Conservation (phyloP, 208 protist species). For the Leishmania gerbilli region DNA sequence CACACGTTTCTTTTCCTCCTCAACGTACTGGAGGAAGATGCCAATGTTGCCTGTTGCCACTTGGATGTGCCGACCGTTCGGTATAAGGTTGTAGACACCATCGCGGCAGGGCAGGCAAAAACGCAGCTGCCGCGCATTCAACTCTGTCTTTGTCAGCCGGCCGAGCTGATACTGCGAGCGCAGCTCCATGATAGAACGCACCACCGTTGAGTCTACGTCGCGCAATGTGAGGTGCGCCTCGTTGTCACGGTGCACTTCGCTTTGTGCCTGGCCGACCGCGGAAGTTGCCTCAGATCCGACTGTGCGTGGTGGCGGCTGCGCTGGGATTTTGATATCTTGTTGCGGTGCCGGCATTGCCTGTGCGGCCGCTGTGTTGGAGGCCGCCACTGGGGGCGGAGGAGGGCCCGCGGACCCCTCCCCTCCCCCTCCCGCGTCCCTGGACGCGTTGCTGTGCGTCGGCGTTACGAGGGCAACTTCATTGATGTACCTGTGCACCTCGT, state of each 20-base stretch:
- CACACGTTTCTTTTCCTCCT: conserved; percentile 29
- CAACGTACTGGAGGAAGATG: conserved; percentile 42
- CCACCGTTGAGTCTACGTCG: conserved; percentile 27
- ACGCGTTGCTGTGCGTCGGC: conserved; percentile 6
- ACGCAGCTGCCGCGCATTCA: conserved; percentile 27
- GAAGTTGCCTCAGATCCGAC: neutral
- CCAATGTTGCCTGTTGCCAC: conserved; percentile 42
- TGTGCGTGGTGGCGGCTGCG: conserved; percentile 10
- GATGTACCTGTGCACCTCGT: conserved; percentile 37
- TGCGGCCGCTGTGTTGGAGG: neutral
- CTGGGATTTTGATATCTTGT: neutral
- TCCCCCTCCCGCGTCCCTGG: neutral
- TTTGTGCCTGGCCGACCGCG: neutral
- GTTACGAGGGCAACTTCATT: conserved; percentile 24
- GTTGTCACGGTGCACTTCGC: conserved; percentile 7
- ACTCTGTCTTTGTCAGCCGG: conserved; percentile 29
- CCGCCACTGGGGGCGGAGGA: neutral
- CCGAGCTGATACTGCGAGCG: conserved; percentile 17
- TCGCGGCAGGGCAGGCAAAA: conserved; percentile 39
- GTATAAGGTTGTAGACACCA: conserved; percentile 48
- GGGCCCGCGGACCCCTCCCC: neutral
- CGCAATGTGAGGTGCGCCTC: conserved; percentile 15
- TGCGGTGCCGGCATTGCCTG: neutral
- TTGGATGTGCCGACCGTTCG: conserved; percentile 40
- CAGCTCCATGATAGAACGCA: conserved; percentile 28